Base-by-base conservation (phyloP, 257 asterid species). In the Sherardia arvensis region DNA sequence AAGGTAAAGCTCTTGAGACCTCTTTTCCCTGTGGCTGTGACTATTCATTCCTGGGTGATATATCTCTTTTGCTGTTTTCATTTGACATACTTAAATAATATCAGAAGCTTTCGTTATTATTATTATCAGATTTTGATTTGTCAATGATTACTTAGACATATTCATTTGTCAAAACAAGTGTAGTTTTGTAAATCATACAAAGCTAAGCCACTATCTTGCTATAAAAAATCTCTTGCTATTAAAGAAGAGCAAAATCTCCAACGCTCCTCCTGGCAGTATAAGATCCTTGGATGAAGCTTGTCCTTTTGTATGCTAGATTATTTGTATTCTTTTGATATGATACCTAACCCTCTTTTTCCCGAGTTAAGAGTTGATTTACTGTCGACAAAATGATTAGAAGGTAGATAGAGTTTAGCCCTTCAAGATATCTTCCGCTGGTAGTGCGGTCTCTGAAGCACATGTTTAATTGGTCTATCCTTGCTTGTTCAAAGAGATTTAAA, bases 1-100 rank as follows among this genome's bases (percentile, higher is more conserved):
- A 69, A 80, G 99, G 99, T 92, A 48, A 54, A 30, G 28, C 28
- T 55, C 59, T 18, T 7, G 65, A 53, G n/a, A 4, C 18, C 53
- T 17, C 25, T 56, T 45, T 69, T 33, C 61, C 61, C 55, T 23
- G 8, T 62, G 36, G 15, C 66, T 62, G 1, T 62, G 43, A 27
- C 27, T 62, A 26, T 29, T 45, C 25, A 62, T 32, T 25, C 38
- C 8, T 43, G 32, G 36, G 23, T 17, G 2, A 20, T 45, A 43
- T 21, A 6, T 26, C 6, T 7, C 55, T 25, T 38, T 61, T 30
- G 45, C 23, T 40, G 66, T 22, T 21, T 47, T 25, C 58, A 40
- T 40, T 63, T 25, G 20, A 7, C 23, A 5, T 47, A 28, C 22
- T 63, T 48, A 18, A 28, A n/a, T 11, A 14, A 28, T n/a, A 15